phyloP scores from a whole-genome alignment of 192 early-diverging fungal genomes.

The Coemansia sp. region DNA sequence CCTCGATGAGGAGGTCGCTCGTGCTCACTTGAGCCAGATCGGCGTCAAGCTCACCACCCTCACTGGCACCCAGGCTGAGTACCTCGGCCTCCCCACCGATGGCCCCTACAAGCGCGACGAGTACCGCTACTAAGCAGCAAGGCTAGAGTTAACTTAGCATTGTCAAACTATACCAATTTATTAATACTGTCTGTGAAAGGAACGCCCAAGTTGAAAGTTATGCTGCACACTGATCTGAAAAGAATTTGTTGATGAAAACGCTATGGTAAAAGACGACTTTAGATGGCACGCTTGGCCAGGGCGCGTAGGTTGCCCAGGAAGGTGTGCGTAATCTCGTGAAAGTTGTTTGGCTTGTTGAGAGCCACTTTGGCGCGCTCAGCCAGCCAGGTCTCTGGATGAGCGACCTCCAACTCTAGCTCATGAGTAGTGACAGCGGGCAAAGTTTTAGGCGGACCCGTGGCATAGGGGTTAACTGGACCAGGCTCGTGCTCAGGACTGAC shows the following conservation, averaged over 20 bases:
- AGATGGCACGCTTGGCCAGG: slow-evolving; percentile 58
- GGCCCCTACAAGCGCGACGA: slow-evolving; percentile 98
- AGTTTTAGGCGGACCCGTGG: slow-evolving; percentile 42
- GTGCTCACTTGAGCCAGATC: slow-evolving; percentile 92
- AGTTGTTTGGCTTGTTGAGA: slow-evolving; percentile 62
- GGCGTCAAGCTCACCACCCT: slow-evolving; percentile 94
- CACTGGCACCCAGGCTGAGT: slow-evolving; percentile 66
- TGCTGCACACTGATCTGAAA: background rate
- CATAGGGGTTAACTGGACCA: slow-evolving; percentile 48
- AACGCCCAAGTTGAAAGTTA: background rate
- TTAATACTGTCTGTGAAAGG: background rate
- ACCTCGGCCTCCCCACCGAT: slow-evolving; percentile 78
- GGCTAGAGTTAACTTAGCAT: background rate
- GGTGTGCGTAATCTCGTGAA: slow-evolving; percentile 68
- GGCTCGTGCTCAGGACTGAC: slow-evolving; percentile 49
- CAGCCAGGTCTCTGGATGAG: slow-evolving; percentile 58
- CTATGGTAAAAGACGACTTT: background rate
- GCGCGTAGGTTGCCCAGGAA: slow-evolving; percentile 83
- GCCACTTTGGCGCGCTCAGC: slow-evolving; percentile 68
- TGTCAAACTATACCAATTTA: background rate
- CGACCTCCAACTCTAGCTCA: slow-evolving; percentile 86
- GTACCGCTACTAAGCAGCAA: slow-evolving; percentile 85
- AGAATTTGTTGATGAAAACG: background rate
- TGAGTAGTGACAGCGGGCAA: slow-evolving; percentile 62
- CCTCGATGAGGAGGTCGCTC: slow-evolving; percentile 98